phyloP scores from a whole-genome alignment of 495 filamentous ascomycete species.

The Aspergillus cavernicola region DNA sequence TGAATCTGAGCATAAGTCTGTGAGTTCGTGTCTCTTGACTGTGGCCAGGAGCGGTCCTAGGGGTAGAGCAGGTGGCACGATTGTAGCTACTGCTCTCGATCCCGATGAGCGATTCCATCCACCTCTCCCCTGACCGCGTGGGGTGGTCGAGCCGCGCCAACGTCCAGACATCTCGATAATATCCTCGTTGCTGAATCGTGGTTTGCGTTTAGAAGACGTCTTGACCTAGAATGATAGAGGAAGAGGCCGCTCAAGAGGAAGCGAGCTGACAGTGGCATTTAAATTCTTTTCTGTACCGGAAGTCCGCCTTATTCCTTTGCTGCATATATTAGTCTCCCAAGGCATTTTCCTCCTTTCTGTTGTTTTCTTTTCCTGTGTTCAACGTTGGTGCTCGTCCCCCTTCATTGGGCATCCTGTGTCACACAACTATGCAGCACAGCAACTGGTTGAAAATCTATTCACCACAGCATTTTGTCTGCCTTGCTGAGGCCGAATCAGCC shows the following conservation, averaged over 20 bases:
- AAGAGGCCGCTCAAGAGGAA: not conserved
- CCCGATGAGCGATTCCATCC: not conserved
- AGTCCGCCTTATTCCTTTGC: not conserved
- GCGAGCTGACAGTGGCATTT: not conserved
- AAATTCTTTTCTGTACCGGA: not conserved
- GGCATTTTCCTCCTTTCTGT: not conserved
- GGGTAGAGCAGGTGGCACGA: slow-evolving; percentile 25
- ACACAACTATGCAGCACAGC: not conserved
- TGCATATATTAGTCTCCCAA: not conserved
- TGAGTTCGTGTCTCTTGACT: slow-evolving; percentile 17
- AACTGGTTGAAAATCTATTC: not conserved
- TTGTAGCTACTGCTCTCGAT: slow-evolving; percentile 30
- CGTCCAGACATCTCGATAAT: not conserved
- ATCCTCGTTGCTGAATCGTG: not conserved
- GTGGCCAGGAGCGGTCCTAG: slow-evolving; percentile 23
- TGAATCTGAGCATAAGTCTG: not conserved
- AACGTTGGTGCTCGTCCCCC: not conserved
- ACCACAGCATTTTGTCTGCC: not conserved
- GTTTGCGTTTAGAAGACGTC: not conserved
- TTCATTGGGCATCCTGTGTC: not conserved
- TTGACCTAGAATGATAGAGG: too few relatives aligned
- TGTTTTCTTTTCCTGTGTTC: not conserved
- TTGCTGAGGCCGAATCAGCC: not conserved
- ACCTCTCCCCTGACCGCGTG: not conserved
- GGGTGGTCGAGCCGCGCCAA: not conserved